These are phyloP conservation scores for Hypoxylon sp. DNA, from an alignment of 2,329 filamentous ascomycete species.

Conservation along the genomic window DNA sequence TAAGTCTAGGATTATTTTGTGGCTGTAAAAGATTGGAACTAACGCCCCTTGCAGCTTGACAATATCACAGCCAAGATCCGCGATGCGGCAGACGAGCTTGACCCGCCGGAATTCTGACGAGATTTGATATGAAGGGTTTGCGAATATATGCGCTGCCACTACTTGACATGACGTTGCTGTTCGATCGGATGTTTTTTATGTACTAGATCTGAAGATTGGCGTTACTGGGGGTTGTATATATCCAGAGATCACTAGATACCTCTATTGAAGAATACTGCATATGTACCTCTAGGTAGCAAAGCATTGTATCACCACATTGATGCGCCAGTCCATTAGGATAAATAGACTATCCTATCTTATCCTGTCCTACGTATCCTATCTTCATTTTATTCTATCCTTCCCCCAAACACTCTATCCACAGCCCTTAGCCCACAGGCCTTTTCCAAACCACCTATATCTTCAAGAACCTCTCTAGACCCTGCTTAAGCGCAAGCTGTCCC, in stretches of 20 bases:
- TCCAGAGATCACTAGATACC: background rate
- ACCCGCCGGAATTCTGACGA: constrained; percentile 43
- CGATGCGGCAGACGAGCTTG: constrained; percentile 47
- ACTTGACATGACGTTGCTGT: background rate
- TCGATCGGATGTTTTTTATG: background rate
- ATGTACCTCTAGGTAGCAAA: constrained; percentile 3
- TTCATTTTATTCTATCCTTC: background rate
- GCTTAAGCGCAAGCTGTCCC: constrained; percentile 45
- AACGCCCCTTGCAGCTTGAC: constrained; percentile 40
- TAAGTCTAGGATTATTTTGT: too few species aligned
- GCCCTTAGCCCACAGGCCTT: background rate
- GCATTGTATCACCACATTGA: constrained; percentile 4
- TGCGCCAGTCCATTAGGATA: background rate
- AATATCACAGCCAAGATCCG: constrained; percentile 49
- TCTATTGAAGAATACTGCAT: background rate
- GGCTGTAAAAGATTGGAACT: too few species aligned
- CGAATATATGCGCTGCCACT: background rate
- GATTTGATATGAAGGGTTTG: background rate
- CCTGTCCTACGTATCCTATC: background rate
- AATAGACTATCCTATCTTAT: background rate
- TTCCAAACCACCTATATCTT: constrained; percentile 32
- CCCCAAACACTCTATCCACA: too few species aligned
- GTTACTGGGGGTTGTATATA: constrained; percentile 11
- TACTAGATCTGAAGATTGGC: constrained; percentile 9
- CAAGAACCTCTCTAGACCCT: constrained; percentile 37